A percentile compares a stretch with the other conserved stretches of the same genome.
These are phyloP conservation scores for Trametes sp. DNA, from an alignment of 1,284 basidiomycete species.

Conservation along the genomic window DNA sequence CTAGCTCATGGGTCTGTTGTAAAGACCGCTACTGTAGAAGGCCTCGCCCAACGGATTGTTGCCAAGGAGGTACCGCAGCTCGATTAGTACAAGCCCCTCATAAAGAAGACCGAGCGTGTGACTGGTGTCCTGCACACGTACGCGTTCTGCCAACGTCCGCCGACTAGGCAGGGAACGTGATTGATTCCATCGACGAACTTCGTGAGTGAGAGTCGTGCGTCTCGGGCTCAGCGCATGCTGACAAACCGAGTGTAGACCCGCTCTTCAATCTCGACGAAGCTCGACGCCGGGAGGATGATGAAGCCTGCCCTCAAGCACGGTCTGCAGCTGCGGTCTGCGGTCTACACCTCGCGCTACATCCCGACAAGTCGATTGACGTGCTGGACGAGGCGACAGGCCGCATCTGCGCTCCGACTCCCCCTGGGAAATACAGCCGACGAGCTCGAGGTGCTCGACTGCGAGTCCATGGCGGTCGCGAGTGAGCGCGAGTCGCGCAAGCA, in stretches of 20 bases:
- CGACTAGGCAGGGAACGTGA: constrained; percentile 68
- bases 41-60: constrained; percentile 88
- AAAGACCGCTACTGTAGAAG: constrained; percentile 94
- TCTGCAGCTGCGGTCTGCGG: constrained; percentile 87
- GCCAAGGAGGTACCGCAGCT: constrained; percentile 93
- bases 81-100: constrained; percentile 88
- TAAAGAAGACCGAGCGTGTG: constrained; percentile 76
- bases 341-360: constrained; percentile 85
- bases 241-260: constrained; percentile 56
- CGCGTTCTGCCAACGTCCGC: neutral
- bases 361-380: constrained; percentile 91
- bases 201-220: constrained; percentile 57
- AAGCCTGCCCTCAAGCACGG: constrained; percentile 89
- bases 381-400: constrained; percentile 94
- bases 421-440: constrained; percentile 92
- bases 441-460: constrained; percentile 84
- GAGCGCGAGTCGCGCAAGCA: constrained; percentile 91
- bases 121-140: neutral
- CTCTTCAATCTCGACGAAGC: constrained; percentile 90
- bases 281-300: constrained; percentile 93
- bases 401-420: constrained; percentile 86
- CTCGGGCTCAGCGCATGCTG: neutral
- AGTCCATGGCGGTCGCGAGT: constrained; percentile 89
- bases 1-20: constrained; percentile 83
- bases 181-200: constrained; percentile 93